Evolutionary conservation across 169 alveolate genomes (phyloP).

Genomic region (Plasmodium sp.): DNA sequence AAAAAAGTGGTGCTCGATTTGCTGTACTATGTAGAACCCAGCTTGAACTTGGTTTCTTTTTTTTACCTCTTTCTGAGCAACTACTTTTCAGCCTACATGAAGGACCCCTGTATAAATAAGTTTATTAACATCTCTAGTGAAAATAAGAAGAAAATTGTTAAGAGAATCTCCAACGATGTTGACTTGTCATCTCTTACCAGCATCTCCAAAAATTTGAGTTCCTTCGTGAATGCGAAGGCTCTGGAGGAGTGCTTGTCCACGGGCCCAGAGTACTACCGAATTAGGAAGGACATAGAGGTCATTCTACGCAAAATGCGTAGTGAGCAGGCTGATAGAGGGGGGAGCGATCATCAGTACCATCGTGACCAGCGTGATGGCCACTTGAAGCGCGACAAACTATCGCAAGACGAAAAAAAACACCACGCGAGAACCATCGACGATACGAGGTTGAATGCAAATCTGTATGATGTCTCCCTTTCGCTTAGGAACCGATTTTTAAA

Average conservation of each 20-base stretch:
- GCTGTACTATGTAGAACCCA: constrained; percentile 53
- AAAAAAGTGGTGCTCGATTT: constrained; percentile 62
- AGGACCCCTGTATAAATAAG: constrained; percentile 29
- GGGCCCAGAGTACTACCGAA: constrained; percentile 69
- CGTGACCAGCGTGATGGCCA: neutral
- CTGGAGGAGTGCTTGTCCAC: constrained; percentile 75
- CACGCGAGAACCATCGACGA: neutral
- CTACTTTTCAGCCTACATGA: constrained; percentile 44
- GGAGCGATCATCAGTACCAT: neutral
- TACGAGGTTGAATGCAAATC: constrained; percentile 1
- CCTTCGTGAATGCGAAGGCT: constrained; percentile 58
- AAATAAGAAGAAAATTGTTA: constrained; percentile 59
- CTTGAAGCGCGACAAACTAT: neutral
- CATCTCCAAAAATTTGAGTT: constrained; percentile 46
- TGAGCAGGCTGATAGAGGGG: neutral
- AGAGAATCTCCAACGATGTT: constrained; percentile 14
- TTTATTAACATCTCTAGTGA: constrained; percentile 34
- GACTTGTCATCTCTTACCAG: constrained; percentile 54
- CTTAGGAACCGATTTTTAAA: constrained; percentile 61
- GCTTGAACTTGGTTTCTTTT: constrained; percentile 61
- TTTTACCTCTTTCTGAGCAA: constrained; percentile 67
- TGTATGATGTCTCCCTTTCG: constrained; percentile 64
- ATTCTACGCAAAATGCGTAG: neutral
- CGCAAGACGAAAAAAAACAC: neutral
- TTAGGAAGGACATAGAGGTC: constrained; percentile 59